These are phyloP conservation scores for Tricholoma sp. DNA, from an alignment of 768 basidiomycete species.

Conservation along the genomic window DNA sequence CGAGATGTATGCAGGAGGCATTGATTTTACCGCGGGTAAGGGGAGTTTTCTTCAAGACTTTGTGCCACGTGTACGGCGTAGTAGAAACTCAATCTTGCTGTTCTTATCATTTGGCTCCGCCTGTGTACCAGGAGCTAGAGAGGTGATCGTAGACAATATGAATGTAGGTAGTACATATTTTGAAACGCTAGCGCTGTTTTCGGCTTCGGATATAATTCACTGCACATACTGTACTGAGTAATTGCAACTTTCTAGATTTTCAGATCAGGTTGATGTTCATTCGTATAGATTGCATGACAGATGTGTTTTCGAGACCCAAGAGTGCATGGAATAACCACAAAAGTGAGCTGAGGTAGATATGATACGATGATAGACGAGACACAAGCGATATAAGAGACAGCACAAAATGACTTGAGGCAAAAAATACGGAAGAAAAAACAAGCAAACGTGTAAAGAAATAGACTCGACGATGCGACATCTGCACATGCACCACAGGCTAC, in stretches of 20 bases:
- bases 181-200: no score
- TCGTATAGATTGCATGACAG: slow-evolving; percentile 6
- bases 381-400: slow-evolving; percentile 9
- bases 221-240: no score
- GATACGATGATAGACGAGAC: slow-evolving; percentile 14
- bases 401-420: background rate
- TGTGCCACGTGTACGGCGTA: no score
- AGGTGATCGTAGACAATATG: no score
- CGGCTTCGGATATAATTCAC: no score
- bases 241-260: no score
- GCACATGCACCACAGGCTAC: slow-evolving; percentile 23
- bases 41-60: no score
- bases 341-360: slow-evolving; percentile 18
- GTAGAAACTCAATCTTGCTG: no score
- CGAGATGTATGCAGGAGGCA: slow-evolving; percentile 7
- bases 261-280: no score
- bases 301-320: slow-evolving; percentile 11
- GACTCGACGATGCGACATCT: slow-evolving; percentile 6
- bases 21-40: background rate
- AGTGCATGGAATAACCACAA: slow-evolving; percentile 17
- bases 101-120: no score
- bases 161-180: no score
- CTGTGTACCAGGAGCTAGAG: no score
- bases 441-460: slow-evolving; percentile 8
- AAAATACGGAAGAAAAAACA: slow-evolving; percentile 7